Evolutionary conservation across 108 stramenopile species (phyloP).

Genomic region (Stephanodiscus triporus): DNA sequence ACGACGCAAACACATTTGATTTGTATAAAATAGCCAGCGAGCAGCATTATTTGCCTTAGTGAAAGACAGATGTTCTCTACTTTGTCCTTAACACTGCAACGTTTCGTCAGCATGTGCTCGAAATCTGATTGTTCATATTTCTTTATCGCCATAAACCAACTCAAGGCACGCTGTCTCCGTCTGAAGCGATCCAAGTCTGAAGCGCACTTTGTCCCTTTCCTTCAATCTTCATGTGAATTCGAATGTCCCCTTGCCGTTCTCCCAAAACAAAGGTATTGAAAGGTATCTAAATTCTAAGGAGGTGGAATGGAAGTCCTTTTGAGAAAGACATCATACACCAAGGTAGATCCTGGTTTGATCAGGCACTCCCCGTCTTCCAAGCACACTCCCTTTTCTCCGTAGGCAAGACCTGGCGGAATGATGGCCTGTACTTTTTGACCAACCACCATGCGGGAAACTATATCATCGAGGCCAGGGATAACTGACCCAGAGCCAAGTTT

Average conservation of each 20-base stretch:
- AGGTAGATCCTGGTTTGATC: constrained; percentile 82
- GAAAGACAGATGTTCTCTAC: background rate
- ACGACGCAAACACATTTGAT: background rate
- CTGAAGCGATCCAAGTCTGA: background rate
- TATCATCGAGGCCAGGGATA: constrained; percentile 78
- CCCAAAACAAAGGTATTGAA: constrained; percentile 1
- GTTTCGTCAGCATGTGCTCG: background rate
- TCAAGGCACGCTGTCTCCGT: background rate
- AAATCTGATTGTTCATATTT: background rate
- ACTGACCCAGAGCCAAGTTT: constrained; percentile 76
- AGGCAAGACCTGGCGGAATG: constrained; percentile 79
- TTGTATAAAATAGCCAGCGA: background rate
- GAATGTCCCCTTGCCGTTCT: background rate
- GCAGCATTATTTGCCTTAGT: background rate
- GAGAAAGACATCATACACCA: constrained; percentile 83
- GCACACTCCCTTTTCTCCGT: constrained; percentile 84
- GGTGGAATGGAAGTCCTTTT: constrained; percentile 85
- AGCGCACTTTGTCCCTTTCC: background rate
- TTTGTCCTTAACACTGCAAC: background rate
- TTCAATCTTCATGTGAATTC: background rate
- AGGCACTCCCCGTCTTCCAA: constrained; percentile 85
- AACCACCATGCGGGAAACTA: constrained; percentile 76
- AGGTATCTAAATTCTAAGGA: constrained; percentile 52
- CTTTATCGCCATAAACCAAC: background rate
- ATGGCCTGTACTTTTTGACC: constrained; percentile 89